Conservation (phyloP, 176 grass and related monocot species). For the Neostapfia colusana region DNA sequence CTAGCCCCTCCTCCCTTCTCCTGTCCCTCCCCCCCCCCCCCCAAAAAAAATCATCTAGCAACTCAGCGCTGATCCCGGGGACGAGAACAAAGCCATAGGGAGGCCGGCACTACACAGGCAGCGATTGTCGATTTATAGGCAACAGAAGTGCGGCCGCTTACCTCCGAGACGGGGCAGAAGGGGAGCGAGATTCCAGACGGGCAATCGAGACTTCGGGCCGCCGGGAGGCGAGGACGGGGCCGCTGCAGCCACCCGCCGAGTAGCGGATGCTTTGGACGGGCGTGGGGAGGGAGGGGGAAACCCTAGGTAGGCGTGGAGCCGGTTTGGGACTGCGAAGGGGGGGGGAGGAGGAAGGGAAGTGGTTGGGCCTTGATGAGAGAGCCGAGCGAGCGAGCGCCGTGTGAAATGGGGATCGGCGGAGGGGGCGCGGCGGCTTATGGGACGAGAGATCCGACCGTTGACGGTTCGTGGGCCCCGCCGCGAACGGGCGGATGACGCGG, state of each 20-base stretch:
- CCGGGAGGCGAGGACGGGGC: background rate
- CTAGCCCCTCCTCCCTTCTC: too few species aligned
- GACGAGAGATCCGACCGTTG: constrained; percentile 44
- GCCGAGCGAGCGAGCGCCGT: background rate
- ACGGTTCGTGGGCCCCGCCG: background rate
- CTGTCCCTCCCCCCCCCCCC: too few species aligned
- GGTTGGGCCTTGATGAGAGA: constrained; percentile 18
- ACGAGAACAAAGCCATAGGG: background rate
- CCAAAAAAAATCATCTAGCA: too few species aligned
- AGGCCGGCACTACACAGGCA: background rate
- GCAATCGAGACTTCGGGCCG: background rate
- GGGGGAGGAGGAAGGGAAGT: background rate
- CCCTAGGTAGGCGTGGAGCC: constrained; percentile 19
- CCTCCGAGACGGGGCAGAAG: background rate
- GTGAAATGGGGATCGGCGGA: constrained; percentile 2
- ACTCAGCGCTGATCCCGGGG: too few species aligned
- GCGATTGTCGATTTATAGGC: background rate
- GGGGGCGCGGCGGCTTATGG: background rate
- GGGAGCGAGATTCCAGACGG: background rate
- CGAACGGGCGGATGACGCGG: constrained; percentile 13
- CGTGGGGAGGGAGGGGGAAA: background rate
- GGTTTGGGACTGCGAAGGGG: background rate
- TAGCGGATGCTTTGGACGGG: background rate
- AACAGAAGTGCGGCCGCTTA: background rate
- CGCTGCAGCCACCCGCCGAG: background rate